Evolutionary conservation across 306 rosid genomes (phyloP).

Genomic region (Cucurbita pepo): DNA sequence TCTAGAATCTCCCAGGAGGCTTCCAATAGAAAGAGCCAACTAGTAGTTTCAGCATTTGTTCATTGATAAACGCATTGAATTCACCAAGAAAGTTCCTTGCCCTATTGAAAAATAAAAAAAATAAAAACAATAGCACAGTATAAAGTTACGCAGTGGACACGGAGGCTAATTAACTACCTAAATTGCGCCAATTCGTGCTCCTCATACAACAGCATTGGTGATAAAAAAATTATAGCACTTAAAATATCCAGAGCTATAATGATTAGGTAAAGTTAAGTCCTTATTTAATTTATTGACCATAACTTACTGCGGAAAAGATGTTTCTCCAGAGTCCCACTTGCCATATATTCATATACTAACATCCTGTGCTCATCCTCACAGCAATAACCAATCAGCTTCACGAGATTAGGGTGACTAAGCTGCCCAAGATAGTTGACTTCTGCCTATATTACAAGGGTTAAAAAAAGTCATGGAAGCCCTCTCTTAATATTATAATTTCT

Average conservation of each 20-base stretch:
- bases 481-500: background rate
- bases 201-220: background rate
- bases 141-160: background rate
- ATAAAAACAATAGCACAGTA: background rate
- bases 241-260: background rate
- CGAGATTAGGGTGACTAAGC: conserved; percentile 78
- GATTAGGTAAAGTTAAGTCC: background rate
- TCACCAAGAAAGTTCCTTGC: background rate
- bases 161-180: background rate
- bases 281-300: background rate
- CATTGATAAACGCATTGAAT: background rate
- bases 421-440: conserved; percentile 94
- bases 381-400: conserved; percentile 90
- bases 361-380: conserved; percentile 91
- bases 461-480: background rate
- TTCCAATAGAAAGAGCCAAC: background rate
- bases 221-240: background rate
- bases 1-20: background rate
- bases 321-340: conserved; percentile 88
- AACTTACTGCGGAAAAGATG: conserved; percentile 92
- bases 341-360: conserved; percentile 92
- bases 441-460: conserved; percentile 39
- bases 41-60: background rate
- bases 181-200: background rate
- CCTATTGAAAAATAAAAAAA: background rate